Conservation (phyloP, 106 monocot genomes). For the Dioscorea zingiberensis region DNA sequence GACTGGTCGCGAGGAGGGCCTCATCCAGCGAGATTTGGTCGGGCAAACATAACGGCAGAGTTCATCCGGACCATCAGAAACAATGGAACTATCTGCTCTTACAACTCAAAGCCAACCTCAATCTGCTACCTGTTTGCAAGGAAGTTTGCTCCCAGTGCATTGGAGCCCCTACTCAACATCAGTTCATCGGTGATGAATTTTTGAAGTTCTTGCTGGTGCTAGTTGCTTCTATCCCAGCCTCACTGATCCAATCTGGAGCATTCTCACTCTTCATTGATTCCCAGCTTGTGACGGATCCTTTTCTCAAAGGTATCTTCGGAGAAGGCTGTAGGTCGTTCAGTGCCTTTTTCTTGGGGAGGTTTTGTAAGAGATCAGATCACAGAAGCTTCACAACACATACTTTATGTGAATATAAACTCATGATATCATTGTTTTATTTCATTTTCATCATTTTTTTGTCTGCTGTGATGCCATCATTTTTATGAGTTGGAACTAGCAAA, state of each 20-base stretch:
- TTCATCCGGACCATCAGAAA: slow-evolving; percentile 38
- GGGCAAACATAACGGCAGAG: slow-evolving; percentile 11
- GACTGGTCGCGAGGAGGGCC: slow-evolving; percentile 51
- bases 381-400: neutral
- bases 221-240: too few species aligned
- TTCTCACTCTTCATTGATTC: too few species aligned
- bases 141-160: slow-evolving; percentile 43
- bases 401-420: too few species aligned
- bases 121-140: slow-evolving; percentile 38
- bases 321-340: too few species aligned
- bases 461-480: too few species aligned
- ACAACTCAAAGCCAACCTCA: slow-evolving; percentile 27
- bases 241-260: too few species aligned
- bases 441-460: neutral
- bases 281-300: too few species aligned
- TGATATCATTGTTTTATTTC: neutral
- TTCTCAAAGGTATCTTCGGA: too few species aligned
- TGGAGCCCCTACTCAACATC: slow-evolving; percentile 24
- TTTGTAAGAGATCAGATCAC: too few species aligned
- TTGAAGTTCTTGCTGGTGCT: slow-evolving; percentile 5
- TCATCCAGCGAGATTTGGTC: slow-evolving; percentile 39
- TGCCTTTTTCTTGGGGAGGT: too few species aligned
- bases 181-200: slow-evolving; percentile 24
- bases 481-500: too few species aligned
- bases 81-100: slow-evolving; percentile 29